Conservation (phyloP, 495 filamentous ascomycete species). For the Chaetomium fimeti region DNA sequence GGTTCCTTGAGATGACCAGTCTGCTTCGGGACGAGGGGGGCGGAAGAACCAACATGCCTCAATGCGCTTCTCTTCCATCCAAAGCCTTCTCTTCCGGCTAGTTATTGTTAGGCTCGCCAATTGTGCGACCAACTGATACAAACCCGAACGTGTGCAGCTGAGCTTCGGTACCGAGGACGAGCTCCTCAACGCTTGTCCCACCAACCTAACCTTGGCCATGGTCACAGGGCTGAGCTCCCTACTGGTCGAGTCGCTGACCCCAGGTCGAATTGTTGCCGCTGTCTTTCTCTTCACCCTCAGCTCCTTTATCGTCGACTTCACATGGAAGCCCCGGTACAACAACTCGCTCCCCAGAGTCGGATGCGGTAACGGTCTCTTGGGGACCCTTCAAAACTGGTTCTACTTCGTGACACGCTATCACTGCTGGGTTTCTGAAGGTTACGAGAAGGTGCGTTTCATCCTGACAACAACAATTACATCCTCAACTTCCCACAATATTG, state of each 20-base stretch:
- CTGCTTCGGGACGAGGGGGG: background rate
- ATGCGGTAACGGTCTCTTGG: slow-evolving; percentile 30
- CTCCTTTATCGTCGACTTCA: slow-evolving; percentile 38
- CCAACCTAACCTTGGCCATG: slow-evolving; percentile 16
- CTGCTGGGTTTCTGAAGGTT: slow-evolving; percentile 38
- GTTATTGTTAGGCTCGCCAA: background rate
- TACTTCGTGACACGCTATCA: slow-evolving; percentile 33
- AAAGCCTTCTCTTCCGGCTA: background rate
- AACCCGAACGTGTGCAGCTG: background rate
- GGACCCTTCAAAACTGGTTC: slow-evolving; percentile 36
- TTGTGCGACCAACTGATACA: background rate
- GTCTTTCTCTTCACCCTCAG: slow-evolving; percentile 31
- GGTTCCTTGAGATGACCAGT: background rate
- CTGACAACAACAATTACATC: background rate
- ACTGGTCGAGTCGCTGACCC: slow-evolving; percentile 35
- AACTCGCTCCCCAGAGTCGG: slow-evolving; percentile 37
- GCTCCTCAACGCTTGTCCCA: background rate
- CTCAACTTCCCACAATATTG: background rate
- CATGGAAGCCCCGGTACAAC: slow-evolving; percentile 35
- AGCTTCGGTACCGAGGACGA: too few relatives aligned
- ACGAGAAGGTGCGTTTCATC: slow-evolving; percentile 31
- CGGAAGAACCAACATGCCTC: slow-evolving; percentile 2
- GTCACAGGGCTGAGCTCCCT: slow-evolving; percentile 26
- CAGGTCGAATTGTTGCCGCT: slow-evolving; percentile 22
- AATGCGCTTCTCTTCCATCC: too few relatives aligned